Conservation (phyloP, 441 rosid genomes). For the Codiaeum variegatum region DNA sequence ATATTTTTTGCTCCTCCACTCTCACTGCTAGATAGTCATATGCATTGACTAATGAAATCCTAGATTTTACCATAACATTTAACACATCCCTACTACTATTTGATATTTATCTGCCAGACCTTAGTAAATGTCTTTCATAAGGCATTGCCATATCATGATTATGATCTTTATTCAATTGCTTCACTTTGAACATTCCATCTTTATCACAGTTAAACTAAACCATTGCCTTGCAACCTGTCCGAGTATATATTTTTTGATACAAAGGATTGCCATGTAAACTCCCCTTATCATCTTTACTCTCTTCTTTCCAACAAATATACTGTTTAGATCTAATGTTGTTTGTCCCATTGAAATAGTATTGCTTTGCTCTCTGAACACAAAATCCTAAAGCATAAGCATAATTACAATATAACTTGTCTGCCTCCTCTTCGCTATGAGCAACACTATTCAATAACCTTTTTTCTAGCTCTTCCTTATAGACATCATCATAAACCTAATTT, state of each 20-base stretch:
- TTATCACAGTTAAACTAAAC: background rate
- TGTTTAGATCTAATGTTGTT: background rate
- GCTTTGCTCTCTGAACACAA: background rate
- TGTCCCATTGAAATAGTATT: background rate
- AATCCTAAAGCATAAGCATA: background rate
- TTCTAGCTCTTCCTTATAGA: background rate
- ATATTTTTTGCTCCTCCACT: background rate
- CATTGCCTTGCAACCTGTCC: background rate
- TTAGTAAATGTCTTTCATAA: background rate
- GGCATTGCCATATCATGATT: background rate
- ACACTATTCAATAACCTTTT: background rate
- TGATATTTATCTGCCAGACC: background rate
- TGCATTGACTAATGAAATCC: background rate
- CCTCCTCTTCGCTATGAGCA: background rate
- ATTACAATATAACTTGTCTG: slow-evolving; percentile 5
- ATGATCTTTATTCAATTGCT: background rate
- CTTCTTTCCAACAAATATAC: background rate
- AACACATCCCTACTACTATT: background rate
- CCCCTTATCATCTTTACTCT: background rate
- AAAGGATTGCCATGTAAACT: background rate
- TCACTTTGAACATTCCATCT: background rate
- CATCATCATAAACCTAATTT: background rate
- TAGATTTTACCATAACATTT: background rate
- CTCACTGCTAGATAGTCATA: background rate
- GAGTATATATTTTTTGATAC: background rate